Evolutionary conservation across 2,329 filamentous ascomycete species (phyloP).

Genomic region (Apiospora phragmitis): DNA sequence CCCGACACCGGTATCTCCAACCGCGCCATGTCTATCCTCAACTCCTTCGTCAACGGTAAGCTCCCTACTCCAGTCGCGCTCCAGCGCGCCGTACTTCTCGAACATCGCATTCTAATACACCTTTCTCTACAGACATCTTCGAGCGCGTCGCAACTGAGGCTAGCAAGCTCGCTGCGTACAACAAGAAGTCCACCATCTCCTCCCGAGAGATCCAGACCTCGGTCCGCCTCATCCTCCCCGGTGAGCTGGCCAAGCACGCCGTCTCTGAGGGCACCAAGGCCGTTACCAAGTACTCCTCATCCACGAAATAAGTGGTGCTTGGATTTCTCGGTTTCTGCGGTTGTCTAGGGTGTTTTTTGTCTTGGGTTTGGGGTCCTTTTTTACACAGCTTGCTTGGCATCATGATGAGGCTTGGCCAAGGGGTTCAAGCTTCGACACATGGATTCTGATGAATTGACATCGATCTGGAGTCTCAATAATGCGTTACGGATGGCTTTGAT

Average conservation of each 20-base stretch:
- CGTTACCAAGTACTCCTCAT: slow-evolving; percentile 99
- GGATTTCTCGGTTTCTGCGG: slow-evolving; percentile 42
- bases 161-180: slow-evolving; percentile 98
- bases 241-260: slow-evolving; percentile 98
- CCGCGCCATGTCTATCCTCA: slow-evolving; percentile 99
- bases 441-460: slow-evolving; percentile 22
- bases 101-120: slow-evolving; percentile 23
- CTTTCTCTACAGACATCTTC: slow-evolving; percentile 78
- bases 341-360: slow-evolving; percentile 58
- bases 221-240: slow-evolving; percentile 95
- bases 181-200: slow-evolving; percentile 99
- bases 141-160: slow-evolving; percentile 98
- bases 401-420: slow-evolving; percentile 54
- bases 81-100: not conserved
- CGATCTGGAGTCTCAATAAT: slow-evolving; percentile 62
- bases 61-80: not conserved
- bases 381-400: slow-evolving; percentile 47
- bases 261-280: slow-evolving; percentile 99
- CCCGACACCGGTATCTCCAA: slow-evolving; percentile 99
- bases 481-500: slow-evolving; percentile 72
- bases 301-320: slow-evolving; percentile 79
- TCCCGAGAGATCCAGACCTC: slow-evolving; percentile 99
- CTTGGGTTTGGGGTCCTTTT: slow-evolving; percentile 46
- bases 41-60: slow-evolving; percentile 99
- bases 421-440: slow-evolving; percentile 18